Percentiles rank a stretch among this genome's conserved stretches.
Evolutionary conservation across 495 filamentous ascomycete genomes (phyloP).

Genomic region (Trichoderma virens): DNA sequence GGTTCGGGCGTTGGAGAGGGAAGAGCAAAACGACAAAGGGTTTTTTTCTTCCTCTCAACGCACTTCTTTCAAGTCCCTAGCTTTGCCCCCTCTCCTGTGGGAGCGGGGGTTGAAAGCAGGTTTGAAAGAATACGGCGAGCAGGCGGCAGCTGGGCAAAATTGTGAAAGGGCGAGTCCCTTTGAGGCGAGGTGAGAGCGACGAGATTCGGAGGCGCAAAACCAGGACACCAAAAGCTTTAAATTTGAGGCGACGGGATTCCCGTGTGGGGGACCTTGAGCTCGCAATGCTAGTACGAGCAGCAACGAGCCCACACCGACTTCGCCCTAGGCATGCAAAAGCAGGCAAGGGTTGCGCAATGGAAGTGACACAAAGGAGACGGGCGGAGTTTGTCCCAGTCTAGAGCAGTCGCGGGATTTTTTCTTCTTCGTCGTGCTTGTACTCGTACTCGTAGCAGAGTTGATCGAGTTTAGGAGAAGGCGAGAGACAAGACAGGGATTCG

Average conservation of each 20-base stretch:
- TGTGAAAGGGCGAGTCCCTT: background rate
- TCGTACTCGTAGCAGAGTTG: background rate
- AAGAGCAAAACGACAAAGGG: background rate
- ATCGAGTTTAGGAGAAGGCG: background rate
- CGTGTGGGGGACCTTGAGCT: background rate
- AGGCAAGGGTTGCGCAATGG: background rate
- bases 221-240: constrained; percentile 2
- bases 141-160: background rate
- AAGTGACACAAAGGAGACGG: background rate
- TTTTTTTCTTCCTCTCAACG: background rate
- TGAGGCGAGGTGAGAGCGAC: background rate
- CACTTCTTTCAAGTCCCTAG: constrained; percentile 8
- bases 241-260: background rate
- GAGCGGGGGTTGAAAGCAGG: constrained; percentile 7
- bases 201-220: background rate
- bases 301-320: background rate
- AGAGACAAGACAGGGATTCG: background rate
- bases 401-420: constrained; percentile 5
- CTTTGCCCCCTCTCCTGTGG: constrained; percentile 8
- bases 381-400: background rate
- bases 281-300: background rate
- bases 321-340: background rate
- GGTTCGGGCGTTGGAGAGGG: background rate
- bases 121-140: constrained; percentile 5
- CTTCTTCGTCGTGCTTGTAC: no score